Conservation (phyloP, 176 grass and related monocot species). For the Pharus latifolius region DNA sequence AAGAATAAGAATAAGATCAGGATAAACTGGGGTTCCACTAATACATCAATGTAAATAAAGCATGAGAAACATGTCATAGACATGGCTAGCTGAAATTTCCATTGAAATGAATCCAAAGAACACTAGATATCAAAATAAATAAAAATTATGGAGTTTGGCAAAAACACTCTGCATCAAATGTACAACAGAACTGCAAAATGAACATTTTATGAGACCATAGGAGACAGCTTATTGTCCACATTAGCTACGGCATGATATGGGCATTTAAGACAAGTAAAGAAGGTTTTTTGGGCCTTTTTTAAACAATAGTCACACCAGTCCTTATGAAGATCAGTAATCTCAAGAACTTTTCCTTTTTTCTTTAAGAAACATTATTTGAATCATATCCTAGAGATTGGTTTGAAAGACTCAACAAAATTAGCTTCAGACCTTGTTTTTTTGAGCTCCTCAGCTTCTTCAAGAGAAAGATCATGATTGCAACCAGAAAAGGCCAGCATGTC, state of each 20-base stretch:
- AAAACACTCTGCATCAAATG: background rate
- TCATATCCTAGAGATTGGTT: background rate
- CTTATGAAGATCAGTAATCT: background rate
- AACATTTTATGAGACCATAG: background rate
- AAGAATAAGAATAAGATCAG: background rate
- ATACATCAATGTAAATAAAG: background rate
- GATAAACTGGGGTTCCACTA: background rate
- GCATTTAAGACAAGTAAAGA: background rate
- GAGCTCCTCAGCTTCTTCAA: constrained; percentile 72
- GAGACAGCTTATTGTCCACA: background rate
- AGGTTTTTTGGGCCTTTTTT: background rate
- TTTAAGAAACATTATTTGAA: background rate
- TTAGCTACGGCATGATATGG: background rate
- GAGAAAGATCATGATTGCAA: constrained; percentile 80
- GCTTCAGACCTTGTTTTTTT: constrained; percentile 73
- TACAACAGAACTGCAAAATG: background rate
- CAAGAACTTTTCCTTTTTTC: background rate
- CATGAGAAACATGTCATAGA: background rate
- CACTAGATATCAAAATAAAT: background rate
- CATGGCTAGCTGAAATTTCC: too few relatives aligned
- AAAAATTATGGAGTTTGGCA: background rate
- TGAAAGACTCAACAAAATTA: background rate
- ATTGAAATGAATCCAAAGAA: background rate
- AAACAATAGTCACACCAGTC: background rate
- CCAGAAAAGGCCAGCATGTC: constrained; percentile 98